Evolutionary conservation across 352 stramenopile species (phyloP), one percentile per base, ranked within the genome.

Genomic region (Globisporangium heterothallicum): DNA sequence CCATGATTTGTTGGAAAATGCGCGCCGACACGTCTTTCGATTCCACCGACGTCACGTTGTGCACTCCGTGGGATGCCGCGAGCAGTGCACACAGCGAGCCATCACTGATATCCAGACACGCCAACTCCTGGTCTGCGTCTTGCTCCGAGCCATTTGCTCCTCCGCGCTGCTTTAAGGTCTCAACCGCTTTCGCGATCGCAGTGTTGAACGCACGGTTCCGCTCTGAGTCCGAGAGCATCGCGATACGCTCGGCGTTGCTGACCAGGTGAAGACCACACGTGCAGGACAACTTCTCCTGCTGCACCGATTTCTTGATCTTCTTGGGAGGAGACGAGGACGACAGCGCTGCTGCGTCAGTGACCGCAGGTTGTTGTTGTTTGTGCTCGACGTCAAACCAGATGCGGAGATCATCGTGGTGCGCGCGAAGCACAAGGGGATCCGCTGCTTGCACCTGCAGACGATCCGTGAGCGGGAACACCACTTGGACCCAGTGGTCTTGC

Each of bases 401-500:
- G n/a, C 72, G 78, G 29, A 92, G 57, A 27, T 88, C 78, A 27
- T 90, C 77, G 49, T 87, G 74, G 55, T 80, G 66, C n/a, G 78
- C 68, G 38, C 64, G 74, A 4, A 92, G 36, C 40, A 72, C 29
- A 1, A 92, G 22, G 13, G 40, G 16, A 18, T 78, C 71, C 13
- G 40, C 38, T 9, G 16, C 18, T 8, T 29, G 6, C 13, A 77
- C 63, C 0, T 58, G 42, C 7, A 70, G 58, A 2, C 67, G 50
- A 3, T 66, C 58, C 1, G 78, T 53, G 1, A 90, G 64, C 2
- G 81, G 81, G 51, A 78, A 90, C 0, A 89, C 76, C 18, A 92
- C 81, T 36, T 86, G 76, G 8, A 90, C 78, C 81, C 78, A 92
- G 61, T 92, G 78, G 45, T 92, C 81, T 36, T 92, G 81, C 81